Conservation (phyloP, 1,284 basidiomycete genomes). For the Somion occarium region DNA sequence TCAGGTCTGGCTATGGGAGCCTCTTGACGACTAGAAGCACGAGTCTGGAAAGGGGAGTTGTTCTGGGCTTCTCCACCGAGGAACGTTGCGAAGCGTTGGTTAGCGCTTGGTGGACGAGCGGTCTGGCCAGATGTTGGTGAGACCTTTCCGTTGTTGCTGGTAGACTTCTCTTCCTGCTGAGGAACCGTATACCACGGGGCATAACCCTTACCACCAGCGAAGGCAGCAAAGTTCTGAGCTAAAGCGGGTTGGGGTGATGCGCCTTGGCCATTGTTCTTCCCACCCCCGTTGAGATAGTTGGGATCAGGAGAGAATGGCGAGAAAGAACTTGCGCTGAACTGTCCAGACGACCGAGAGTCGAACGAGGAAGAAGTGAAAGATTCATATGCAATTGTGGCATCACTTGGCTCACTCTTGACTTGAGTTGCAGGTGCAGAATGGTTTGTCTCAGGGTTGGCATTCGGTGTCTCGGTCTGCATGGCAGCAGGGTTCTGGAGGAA, state of each 20-base stretch:
- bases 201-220: conserved; percentile 39
- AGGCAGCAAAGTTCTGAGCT: conserved; percentile 26
- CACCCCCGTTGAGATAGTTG: conserved; percentile 26
- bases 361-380: conserved; percentile 16
- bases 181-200: conserved; percentile 39
- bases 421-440: background rate
- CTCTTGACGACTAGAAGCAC: conserved; percentile 41
- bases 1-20: conserved; percentile 37
- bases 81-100: conserved; percentile 39
- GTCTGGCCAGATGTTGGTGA: conserved; percentile 37
- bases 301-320: conserved; percentile 39
- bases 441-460: background rate
- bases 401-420: background rate
- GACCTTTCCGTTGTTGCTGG: conserved; percentile 30
- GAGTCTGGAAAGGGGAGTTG: conserved; percentile 29
- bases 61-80: conserved; percentile 29
- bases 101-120: conserved; percentile 36
- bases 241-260: conserved; percentile 10
- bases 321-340: conserved; percentile 23
- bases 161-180: conserved; percentile 23
- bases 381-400: conserved; percentile 17
- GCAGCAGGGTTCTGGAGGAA: conserved; percentile 30
- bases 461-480: conserved; percentile 7
- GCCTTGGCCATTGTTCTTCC: conserved; percentile 18
- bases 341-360: conserved; percentile 14